Evolutionary conservation across 1,284 basidiomycete genomes (phyloP).

Genomic region (Retiboletus fuscus): DNA sequence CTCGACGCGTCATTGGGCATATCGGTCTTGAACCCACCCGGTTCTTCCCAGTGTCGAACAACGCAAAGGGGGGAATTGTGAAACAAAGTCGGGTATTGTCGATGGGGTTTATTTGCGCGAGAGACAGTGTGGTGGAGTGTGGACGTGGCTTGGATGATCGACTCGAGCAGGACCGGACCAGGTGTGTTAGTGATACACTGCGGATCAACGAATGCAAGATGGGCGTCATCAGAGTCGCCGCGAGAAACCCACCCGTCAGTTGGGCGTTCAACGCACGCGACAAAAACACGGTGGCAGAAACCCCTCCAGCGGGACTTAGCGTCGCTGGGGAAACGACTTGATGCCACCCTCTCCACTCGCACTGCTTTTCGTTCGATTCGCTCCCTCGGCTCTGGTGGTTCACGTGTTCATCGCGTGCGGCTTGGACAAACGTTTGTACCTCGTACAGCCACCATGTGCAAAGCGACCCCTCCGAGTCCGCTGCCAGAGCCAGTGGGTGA

Average conservation of each 20-base stretch:
- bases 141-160: constrained; percentile 85
- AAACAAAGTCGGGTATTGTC: constrained; percentile 77
- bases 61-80: too few relatives aligned
- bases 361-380: constrained; percentile 54
- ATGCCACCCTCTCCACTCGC: constrained; percentile 42
- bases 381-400: constrained; percentile 57
- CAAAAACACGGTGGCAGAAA: constrained; percentile 59
- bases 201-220: constrained; percentile 67
- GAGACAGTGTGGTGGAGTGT: constrained; percentile 87
- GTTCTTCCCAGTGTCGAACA: too few relatives aligned
- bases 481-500: too few relatives aligned
- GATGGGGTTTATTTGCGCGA: constrained; percentile 76
- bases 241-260: constrained; percentile 48
- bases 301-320: constrained; percentile 52
- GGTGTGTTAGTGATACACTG: constrained; percentile 51
- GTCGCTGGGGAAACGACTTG: constrained; percentile 54
- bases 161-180: constrained; percentile 86
- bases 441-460: too few relatives aligned
- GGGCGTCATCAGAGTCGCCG: constrained; percentile 61
- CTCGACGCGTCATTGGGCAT: too few relatives aligned
- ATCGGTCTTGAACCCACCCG: too few relatives aligned
- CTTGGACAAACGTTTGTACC: constrained; percentile 72
- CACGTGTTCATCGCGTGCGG: constrained; percentile 78
- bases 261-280: constrained; percentile 57
- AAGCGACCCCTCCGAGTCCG: too few relatives aligned